Evolutionary conservation across 306 rosid genomes (phyloP).

Genomic region (Acacia melanoxylon): DNA sequence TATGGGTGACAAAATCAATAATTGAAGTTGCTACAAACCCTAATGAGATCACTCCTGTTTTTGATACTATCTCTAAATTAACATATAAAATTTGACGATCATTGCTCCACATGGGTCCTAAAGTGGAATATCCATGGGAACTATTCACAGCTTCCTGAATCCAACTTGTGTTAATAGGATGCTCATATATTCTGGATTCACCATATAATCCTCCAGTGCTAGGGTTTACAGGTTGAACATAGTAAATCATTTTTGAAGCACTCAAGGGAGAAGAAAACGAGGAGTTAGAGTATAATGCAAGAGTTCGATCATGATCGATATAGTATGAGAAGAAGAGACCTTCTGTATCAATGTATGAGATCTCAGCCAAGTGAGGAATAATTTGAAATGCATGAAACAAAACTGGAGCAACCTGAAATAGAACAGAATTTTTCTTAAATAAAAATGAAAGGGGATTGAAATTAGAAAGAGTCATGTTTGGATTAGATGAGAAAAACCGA

Average conservation of each 20-base stretch:
- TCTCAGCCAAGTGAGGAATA: slow-evolving; percentile 44
- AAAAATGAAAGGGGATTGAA: neutral
- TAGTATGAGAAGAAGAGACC: slow-evolving; percentile 54
- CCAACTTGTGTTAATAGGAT: slow-evolving; percentile 34
- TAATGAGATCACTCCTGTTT: slow-evolving; percentile 37
- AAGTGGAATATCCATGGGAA: slow-evolving; percentile 35
- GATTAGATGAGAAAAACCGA: neutral
- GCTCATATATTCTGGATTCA: slow-evolving; percentile 26
- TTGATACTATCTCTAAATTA: slow-evolving; percentile 40
- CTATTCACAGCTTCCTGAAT: slow-evolving; percentile 27
- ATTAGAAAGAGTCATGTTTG: neutral
- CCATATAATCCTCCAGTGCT: slow-evolving; percentile 47
- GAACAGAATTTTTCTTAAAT: neutral
- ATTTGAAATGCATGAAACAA: slow-evolving; percentile 50
- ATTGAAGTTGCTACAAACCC: slow-evolving; percentile 38
- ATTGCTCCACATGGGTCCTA: slow-evolving; percentile 42
- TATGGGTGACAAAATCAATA: slow-evolving; percentile 22
- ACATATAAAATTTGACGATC: slow-evolving; percentile 34
- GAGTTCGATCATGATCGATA: slow-evolving; percentile 26
- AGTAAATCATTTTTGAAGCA: slow-evolving; percentile 22
- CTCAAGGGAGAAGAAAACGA: slow-evolving; percentile 19
- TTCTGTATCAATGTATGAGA: slow-evolving; percentile 50
- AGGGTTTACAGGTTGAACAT: slow-evolving; percentile 37
- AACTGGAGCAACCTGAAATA: slow-evolving; percentile 50
- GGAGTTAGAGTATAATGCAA: slow-evolving; percentile 55